Evolutionary conservation across 75 land plant species (phyloP).

Genomic region (Cunninghamia lanceolata): DNA sequence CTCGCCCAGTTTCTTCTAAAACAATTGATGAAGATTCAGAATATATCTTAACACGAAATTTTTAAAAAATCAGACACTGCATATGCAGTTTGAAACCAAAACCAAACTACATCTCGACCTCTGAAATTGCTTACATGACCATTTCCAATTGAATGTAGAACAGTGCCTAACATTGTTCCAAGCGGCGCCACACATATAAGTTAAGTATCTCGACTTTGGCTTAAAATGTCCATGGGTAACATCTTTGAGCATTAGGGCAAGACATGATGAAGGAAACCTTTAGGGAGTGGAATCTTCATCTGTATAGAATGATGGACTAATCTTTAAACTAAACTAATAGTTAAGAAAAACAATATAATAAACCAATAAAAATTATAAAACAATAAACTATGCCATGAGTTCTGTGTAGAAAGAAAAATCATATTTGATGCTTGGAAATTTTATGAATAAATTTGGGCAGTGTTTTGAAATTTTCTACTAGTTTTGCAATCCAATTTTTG

Average conservation of each 20-base stretch:
- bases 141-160: background rate
- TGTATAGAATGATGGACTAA: background rate
- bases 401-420: background rate
- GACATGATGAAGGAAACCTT: background rate
- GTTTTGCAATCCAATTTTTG: background rate
- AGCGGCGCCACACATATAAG: background rate
- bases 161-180: background rate
- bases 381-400: no score
- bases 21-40: background rate
- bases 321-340: background rate
- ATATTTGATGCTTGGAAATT: background rate
- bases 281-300: background rate
- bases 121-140: background rate
- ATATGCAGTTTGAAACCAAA: background rate
- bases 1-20: slow-evolving; percentile 86
- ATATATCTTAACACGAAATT: background rate
- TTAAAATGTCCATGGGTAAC: background rate
- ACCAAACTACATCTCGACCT: background rate
- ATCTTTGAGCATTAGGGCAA: background rate
- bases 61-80: background rate
- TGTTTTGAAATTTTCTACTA: background rate
- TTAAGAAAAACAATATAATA: slow-evolving; percentile 14
- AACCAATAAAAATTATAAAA: background rate
- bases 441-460: background rate
- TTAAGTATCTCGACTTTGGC: background rate